These are phyloP conservation scores for Rhizophagus clarus DNA, from an alignment of 192 early-diverging fungal species.

Conservation along the genomic window DNA sequence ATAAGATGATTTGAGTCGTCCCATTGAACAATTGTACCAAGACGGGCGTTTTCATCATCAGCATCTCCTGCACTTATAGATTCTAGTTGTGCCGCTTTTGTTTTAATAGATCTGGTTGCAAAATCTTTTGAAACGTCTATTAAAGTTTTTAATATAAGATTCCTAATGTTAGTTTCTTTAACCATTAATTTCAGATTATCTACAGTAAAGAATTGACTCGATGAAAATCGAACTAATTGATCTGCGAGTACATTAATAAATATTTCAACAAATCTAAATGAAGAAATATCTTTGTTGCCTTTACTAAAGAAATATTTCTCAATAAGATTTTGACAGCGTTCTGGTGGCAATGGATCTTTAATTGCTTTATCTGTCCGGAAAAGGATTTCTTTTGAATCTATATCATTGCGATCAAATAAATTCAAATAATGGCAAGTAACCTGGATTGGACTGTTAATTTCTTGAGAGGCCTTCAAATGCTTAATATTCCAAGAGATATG, in stretches of 20 bases:
- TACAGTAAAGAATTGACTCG: constrained; percentile 27
- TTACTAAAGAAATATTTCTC: constrained; percentile 30
- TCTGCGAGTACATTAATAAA: constrained; percentile 36
- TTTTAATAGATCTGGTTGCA: constrained; percentile 13
- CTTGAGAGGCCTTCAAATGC: constrained; percentile 6
- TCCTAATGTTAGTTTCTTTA: constrained; percentile 12
- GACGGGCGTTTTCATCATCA: background rate
- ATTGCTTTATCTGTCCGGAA: background rate
- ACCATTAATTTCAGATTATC: constrained; percentile 31
- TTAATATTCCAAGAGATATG: constrained; percentile 26
- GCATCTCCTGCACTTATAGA: background rate
- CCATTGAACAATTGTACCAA: background rate
- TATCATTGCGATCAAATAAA: background rate
- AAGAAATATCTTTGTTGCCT: background rate
- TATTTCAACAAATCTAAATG: constrained; percentile 33
- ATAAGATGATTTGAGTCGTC: constrained; percentile 2
- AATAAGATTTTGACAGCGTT: constrained; percentile 17
- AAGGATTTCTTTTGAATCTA: constrained; percentile 25
- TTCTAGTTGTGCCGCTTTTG: background rate
- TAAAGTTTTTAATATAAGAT: constrained; percentile 6
- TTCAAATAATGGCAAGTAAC: constrained; percentile 25
- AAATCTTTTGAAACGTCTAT: constrained; percentile 14
- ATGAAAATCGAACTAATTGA: constrained; percentile 34
- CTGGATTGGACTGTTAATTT: constrained; percentile 27
- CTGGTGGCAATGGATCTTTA: background rate